Evolutionary conservation across 2,329 filamentous ascomycete species (phyloP).

Genomic region (Aspergillus brunneoviolaceus): DNA sequence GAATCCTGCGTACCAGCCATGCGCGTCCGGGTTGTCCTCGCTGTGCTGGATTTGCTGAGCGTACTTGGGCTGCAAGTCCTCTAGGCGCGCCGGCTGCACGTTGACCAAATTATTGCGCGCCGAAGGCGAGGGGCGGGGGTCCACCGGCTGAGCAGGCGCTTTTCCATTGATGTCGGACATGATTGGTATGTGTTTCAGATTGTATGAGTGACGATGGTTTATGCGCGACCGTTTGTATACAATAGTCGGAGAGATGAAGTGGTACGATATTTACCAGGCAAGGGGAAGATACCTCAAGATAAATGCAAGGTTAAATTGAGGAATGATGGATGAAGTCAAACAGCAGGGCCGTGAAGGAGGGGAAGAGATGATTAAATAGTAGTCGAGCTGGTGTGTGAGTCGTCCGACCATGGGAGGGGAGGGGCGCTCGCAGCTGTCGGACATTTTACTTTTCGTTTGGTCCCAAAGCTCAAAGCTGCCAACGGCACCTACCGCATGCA

Average conservation of each 20-base stretch:
- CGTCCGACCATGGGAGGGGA: neutral
- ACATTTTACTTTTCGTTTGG: neutral
- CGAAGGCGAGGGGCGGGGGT: constrained; percentile 41
- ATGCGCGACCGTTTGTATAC: neutral
- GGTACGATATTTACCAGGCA: neutral
- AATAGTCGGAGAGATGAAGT: neutral
- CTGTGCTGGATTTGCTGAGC: constrained; percentile 62
- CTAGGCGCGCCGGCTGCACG: constrained; percentile 76
- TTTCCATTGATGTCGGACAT: constrained; percentile 32
- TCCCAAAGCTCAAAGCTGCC: neutral
- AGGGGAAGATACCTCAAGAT: neutral
- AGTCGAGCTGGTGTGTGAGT: neutral
- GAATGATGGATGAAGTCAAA: neutral
- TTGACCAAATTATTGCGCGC: constrained; percentile 55
- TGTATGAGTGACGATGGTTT: no score
- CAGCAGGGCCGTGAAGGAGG: neutral
- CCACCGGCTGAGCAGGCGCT: constrained; percentile 25
- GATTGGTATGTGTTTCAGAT: neutral
- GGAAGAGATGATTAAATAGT: neutral
- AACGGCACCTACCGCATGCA: no score
- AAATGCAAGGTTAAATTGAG: neutral
- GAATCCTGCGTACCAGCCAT: constrained; percentile 89
- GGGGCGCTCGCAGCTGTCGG: neutral
- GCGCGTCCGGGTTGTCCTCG: constrained; percentile 65
- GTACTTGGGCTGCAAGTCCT: constrained; percentile 83